Base-by-base conservation (phyloP, 306 rosid genomes). In the Cucurbita argyrosperma region DNA sequence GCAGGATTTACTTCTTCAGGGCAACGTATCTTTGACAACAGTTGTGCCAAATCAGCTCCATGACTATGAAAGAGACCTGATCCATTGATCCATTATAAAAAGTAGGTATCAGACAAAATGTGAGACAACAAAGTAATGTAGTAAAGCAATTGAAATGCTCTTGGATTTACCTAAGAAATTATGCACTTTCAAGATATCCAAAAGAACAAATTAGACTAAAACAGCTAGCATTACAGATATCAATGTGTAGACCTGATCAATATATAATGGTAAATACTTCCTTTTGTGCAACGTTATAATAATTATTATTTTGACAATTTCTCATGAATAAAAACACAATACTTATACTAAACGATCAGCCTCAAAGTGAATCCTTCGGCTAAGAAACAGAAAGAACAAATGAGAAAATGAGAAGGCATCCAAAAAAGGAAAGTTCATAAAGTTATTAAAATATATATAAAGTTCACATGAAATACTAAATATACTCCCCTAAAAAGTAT, bases 1-100 rank as follows among this genome's bases (percentile, higher is more conserved):
- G 87, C 50, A 26, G 94, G 90, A 84, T 85, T 87, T 51, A 86
- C 97, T 88, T 94, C 97, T 30, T 86, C 85, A 74, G 97, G 96
- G 74, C 83, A 88, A 46, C 75, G 85, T 64, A 94, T 77, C 80
- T 81, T 89, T 47, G 76, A 82, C 80, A 86, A 79, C 5, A 80
- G 80, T 42, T 88, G 84, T 61, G 83, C 79, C 76, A 89, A 77
- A n/a, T 81, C 74, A 54, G 81, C 53, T 69, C 30, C 43, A 55
- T 83, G 59, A 57, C 56, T 76, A 64, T 64, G 77, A 77, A 81
- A 72, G 76, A 78, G 71, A 63, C 82, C 96, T 77, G 81, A 58
- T 80, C 57, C 72, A 68, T 72, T 77, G 81, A 58, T 80, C 57
- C 72, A 68, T 72, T 43, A 45, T 21, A 10, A 67, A 45, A 67